Evolutionary conservation across 1,284 basidiomycete species (phyloP).

Genomic region (Pseudozyma hubeiensis): DNA sequence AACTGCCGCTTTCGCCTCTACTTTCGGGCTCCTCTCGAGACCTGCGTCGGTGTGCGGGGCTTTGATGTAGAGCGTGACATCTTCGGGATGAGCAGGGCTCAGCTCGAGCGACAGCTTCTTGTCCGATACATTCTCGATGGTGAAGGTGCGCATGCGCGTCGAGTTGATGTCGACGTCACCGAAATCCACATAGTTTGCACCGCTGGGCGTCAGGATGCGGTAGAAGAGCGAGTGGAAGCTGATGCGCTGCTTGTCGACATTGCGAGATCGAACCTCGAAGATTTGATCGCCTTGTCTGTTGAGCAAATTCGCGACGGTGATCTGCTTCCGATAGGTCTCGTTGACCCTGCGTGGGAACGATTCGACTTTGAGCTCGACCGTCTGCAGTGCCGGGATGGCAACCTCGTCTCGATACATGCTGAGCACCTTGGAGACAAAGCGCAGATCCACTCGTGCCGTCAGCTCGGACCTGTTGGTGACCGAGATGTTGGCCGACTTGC

Average conservation of each 20-base stretch:
- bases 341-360: constrained; percentile 72
- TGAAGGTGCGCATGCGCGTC: constrained; percentile 70
- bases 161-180: constrained; percentile 72
- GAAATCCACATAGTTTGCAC: constrained; percentile 72
- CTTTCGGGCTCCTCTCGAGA: constrained; percentile 23
- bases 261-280: constrained; percentile 71
- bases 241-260: constrained; percentile 72
- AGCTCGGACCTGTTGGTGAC: constrained; percentile 71
- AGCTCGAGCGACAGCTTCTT: constrained; percentile 70
- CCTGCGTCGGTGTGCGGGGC: constrained; percentile 19
- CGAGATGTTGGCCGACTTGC: constrained; percentile 69
- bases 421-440: constrained; percentile 72
- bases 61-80: constrained; percentile 71
- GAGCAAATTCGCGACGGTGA: constrained; percentile 70
- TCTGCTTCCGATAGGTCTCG: constrained; percentile 72
- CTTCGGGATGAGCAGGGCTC: constrained; percentile 72
- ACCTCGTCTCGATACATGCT: constrained; percentile 72
- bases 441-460: constrained; percentile 71
- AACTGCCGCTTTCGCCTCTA: constrained; percentile 22
- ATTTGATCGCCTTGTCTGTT: constrained; percentile 70
- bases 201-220: constrained; percentile 72
- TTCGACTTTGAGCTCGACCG: constrained; percentile 71
- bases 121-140: constrained; percentile 71
- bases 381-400: constrained; percentile 71
- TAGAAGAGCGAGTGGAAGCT: constrained; percentile 73